Base-by-base conservation (phyloP, 768 basidiomycete species). In the Tremella mesenterica region DNA sequence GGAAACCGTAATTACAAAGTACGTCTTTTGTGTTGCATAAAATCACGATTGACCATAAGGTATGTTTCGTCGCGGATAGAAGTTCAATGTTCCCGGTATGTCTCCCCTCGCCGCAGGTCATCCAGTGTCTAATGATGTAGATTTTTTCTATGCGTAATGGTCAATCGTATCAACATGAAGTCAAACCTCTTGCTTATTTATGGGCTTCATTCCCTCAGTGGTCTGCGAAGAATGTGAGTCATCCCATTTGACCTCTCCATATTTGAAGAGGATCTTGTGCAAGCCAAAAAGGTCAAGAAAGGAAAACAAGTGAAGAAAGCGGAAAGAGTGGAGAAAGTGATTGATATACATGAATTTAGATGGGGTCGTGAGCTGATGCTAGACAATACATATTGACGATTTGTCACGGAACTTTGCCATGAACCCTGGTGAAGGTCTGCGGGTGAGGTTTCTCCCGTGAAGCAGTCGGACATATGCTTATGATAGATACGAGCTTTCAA, bases 311-410 rank as follows among this genome's bases (percentile, higher is more conserved):
- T n/a, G n/a, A n/a, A n/a, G n/a, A n/a, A n/a, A n/a, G n/a, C n/a
- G n/a, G n/a, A n/a, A n/a, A n/a, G n/a, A n/a, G n/a, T 8, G 38
- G 23, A 4, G 33, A 34, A 16, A 5, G 6, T 6, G 20, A 13
- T 48, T 28, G 46, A 33, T 28, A 26, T 3, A 51, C 2, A 39
- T 44, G 29, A 39, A 21, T 34, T 36, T 20, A 28, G 12, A 47
- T 50, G 44, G 53, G 85, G 84, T 67, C 76, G 79, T 57, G 78
- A 82, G 4, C 76, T 72, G 44, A n/a, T n/a, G n/a, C n/a, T 86
- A 90, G 69, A 90, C 88, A 0, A 83, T 93, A 34, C 88, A 92
- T 62, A 79, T 93, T 25, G 90, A 93, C 69, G 88, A 91, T 70
- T 77, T 93, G 80, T 81, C 83, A 53, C 81, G 88, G 14, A 91